These are phyloP conservation scores for barrel medic (Medicago truncatula) DNA, from an alignment of 306 rosid species.

Conservation along the genomic window DNA sequence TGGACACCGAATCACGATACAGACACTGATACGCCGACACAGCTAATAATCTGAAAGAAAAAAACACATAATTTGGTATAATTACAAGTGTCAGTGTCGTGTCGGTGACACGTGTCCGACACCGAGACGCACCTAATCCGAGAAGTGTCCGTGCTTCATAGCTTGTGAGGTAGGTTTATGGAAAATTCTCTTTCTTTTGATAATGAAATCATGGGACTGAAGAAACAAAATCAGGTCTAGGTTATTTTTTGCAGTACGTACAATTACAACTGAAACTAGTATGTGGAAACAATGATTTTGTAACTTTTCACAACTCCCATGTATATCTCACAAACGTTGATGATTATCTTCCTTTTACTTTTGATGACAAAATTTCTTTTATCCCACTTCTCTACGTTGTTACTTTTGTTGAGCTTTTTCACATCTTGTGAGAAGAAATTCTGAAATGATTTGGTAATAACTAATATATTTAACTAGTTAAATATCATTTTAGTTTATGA, in stretches of 20 bases:
- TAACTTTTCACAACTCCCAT: conserved; percentile 22
- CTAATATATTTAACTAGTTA: too few species aligned
- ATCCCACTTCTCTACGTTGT: not conserved
- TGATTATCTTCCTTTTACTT: conserved; percentile 23
- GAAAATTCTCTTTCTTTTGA: not conserved
- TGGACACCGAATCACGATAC: too few species aligned
- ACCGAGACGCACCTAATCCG: too few species aligned
- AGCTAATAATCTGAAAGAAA: too few species aligned
- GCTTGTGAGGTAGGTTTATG: too few species aligned
- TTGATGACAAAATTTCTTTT: not conserved
- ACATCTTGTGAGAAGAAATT: not conserved
- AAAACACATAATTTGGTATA: too few species aligned
- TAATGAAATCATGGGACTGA: not conserved
- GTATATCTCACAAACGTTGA: not conserved
- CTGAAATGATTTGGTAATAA: not conserved
- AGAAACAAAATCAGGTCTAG: not conserved
- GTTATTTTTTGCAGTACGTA: not conserved
- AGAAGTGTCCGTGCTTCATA: too few species aligned
- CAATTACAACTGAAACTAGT: not conserved
- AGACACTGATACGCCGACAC: too few species aligned
- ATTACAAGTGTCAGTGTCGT: too few species aligned
- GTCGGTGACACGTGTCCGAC: too few species aligned
- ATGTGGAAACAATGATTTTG: conserved; percentile 6
- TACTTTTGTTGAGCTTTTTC: not conserved
- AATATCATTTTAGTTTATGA: too few species aligned